Evolutionary conservation across 2,329 filamentous ascomycete genomes (phyloP), one percentile per base, ranked within the genome.

Genomic region (Drechslerella coelobrocha): DNA sequence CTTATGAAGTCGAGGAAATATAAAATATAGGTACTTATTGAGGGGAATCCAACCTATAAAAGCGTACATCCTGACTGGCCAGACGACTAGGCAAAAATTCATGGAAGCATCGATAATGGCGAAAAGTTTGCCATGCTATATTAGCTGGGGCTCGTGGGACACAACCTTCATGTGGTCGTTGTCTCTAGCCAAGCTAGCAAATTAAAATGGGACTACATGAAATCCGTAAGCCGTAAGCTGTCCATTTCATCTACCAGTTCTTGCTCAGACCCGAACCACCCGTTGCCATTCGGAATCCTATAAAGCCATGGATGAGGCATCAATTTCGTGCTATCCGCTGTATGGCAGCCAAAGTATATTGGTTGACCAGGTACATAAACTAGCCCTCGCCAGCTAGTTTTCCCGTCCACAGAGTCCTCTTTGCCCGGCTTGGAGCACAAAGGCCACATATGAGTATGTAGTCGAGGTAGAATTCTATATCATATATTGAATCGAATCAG

Each of bases 341-440:
- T 34, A 19, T 37, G 21, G 17, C 62, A 68, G 10, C 62, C 62
- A 56, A 50, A 68, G 27, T 68, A 68, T 17, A 55, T 47, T 6
- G 34, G 9, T 14, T 51, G 23, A 14, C 24, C 41, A 4, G 29
- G 26, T 27, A 24, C 14, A 10, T 21, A 26, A 23, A 37, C 9
- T 19, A 65, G 45, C 3, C 61, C 53, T 37, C 61, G 52, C 43
- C 48, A 59, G n/a, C 21, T 47, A 1, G 31, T 43, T 10, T 41
- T 24, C 2, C 26, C 17, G 2, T 53, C 41, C 4, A 17, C 41
- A 45, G 41, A 19, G 41, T 45, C 5, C 41, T 19, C 10, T 21
- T 19, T 10, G 21, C 4, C 24, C 8, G 29, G 45, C 26, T 9
- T 39, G 6, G 60, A 7, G 26, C 61, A 65, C 7, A 27, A 26